Percentiles rank a stretch among this genome's conserved stretches.
These are phyloP conservation scores for Botrytis paeoniae DNA, from an alignment of 2,329 filamentous ascomycete genomes.

Conservation along the genomic window DNA sequence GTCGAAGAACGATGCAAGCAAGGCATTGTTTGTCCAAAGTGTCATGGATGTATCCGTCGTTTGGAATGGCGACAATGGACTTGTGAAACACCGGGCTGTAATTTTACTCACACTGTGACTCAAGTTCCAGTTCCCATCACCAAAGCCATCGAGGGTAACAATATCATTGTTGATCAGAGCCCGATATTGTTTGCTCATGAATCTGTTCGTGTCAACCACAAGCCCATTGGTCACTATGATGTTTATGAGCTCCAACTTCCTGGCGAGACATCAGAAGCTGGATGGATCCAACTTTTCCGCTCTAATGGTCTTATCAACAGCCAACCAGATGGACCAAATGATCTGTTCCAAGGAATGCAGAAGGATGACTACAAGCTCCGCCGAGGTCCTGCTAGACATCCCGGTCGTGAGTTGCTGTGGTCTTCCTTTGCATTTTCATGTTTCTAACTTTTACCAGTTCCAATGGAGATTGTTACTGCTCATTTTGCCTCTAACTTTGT, in stretches of 20 bases:
- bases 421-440: conserved; percentile 19
- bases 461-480: conserved; percentile 50
- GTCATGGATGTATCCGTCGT: conserved; percentile 58
- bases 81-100: conserved; percentile 53
- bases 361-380: conserved; percentile 43
- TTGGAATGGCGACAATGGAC: conserved; percentile 58
- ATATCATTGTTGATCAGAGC: background rate
- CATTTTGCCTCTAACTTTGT: conserved; percentile 50
- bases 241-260: conserved; percentile 47
- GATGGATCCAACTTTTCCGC: background rate
- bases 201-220: conserved; percentile 4
- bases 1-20: conserved; percentile 52
- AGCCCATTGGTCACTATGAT: conserved; percentile 33
- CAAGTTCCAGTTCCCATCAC: conserved; percentile 19
- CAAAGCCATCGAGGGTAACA: conserved; percentile 19
- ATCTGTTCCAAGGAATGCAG: conserved; percentile 55
- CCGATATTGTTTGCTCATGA: background rate
- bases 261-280: conserved; percentile 36
- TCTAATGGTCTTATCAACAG: conserved; percentile 41
- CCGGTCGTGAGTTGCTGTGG: conserved; percentile 38
- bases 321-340: conserved; percentile 55
- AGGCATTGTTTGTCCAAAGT: conserved; percentile 65
- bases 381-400: conserved; percentile 21
- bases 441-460: conserved; percentile 31
- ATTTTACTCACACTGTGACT: conserved; percentile 41